These are phyloP conservation scores for Suhomyces wounanorum DNA, from an alignment of 1,139 yeast genomes.

Conservation along the genomic window DNA sequence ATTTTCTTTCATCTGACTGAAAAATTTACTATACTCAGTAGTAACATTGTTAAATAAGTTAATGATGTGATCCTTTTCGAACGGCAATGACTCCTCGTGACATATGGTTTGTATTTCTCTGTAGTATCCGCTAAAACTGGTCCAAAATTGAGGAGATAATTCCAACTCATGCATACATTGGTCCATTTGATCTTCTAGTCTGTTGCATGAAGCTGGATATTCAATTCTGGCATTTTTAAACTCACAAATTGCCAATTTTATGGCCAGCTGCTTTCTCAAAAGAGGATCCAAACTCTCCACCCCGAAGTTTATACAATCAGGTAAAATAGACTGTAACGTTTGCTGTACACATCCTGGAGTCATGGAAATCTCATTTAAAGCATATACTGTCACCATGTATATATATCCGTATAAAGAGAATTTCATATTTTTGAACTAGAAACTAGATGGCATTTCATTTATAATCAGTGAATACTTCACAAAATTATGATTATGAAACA, in stretches of 20 bases:
- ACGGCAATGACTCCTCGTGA: conserved; percentile 52
- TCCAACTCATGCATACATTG: conserved; percentile 45
- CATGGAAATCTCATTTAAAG: not conserved
- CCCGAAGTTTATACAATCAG: conserved; percentile 33
- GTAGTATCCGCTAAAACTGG: conserved; percentile 60
- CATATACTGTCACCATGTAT: too few relatives aligned
- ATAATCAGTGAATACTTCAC: too few relatives aligned
- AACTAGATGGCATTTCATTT: not conserved
- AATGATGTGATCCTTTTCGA: conserved; percentile 52
- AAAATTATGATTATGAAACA: not conserved
- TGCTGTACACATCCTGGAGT: conserved; percentile 24
- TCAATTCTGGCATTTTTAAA: conserved; percentile 45
- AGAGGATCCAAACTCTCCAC: conserved; percentile 32
- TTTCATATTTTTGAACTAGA: too few relatives aligned
- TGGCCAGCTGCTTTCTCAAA: conserved; percentile 43
- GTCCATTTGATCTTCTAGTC: conserved; percentile 17
- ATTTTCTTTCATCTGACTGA: conserved; percentile 20
- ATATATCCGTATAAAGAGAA: not conserved
- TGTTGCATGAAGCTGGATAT: conserved; percentile 37
- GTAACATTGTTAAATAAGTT: conserved; percentile 51
- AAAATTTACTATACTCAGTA: conserved; percentile 25
- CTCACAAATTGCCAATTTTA: conserved; percentile 56
- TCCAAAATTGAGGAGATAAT: conserved; percentile 57
- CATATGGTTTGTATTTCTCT: conserved; percentile 51
- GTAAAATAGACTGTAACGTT: conserved; percentile 30